Base-by-base conservation (phyloP, 139 green algal genomes). In the Tetradesmus obliquus region DNA sequence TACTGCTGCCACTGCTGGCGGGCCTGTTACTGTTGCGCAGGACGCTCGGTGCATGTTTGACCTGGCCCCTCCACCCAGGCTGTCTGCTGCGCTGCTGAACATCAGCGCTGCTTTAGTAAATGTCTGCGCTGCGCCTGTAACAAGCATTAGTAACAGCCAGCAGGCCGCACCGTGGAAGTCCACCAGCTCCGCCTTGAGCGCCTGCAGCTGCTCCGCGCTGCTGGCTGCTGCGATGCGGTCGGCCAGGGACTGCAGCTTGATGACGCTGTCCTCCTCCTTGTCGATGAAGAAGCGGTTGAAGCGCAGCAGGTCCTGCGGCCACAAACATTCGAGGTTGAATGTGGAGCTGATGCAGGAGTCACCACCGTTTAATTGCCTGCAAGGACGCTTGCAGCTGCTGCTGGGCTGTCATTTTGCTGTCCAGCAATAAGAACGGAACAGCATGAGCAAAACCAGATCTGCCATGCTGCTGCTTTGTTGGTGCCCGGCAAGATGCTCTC, bases 241-340 rank as follows among this genome's bases (percentile, higher is more conserved):
- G 5, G 86, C 88, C 53, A 95, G 69, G 13, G 86, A 91, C 60
- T 88, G 94, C 87, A 98, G 91, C 91, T 92, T 89, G n/a, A 98
- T 98, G 45, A 98, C 94, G 5, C 85, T 92, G 24, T 98, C 95
- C 87, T 98, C 97, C 93, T 98, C 97, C 91, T 94, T 93, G 80
- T 97, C 95, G 0, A 97, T 96, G 86, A 97, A 98, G 82, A 95
- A 96, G 24, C 93, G 87, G 93, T 98, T 98, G 92, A 98, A 96
- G 15, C 92, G 90, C 13, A 82, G 45, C 7, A 97, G 32, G 69
- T 97, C 95, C 91, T 93, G 92, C 55, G 86, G 57, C 5, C 51
- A 74, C 2, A 76, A 86, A 17, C 66, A 66, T n/a, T n/a, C n/a
- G n/a, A n/a, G 8, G 8, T 8, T 71, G 60, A 8, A 71, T 71